A percentile compares a stretch with the other conserved stretches of the same genome.
Conservation (phyloP, 768 basidiomycete genomes). For the Terana coerulea region DNA sequence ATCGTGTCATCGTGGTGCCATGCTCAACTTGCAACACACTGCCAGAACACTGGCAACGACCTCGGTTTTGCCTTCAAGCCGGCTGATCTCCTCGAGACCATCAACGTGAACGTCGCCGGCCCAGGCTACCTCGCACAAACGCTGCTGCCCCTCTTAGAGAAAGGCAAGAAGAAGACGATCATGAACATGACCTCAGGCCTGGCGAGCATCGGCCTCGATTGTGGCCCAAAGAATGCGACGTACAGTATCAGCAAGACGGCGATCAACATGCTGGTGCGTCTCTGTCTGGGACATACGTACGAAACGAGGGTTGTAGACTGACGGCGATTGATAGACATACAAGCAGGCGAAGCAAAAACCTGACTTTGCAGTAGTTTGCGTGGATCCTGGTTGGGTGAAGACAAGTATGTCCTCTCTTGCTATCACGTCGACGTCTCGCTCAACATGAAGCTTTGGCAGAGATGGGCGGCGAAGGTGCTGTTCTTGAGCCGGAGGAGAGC, state of each 20-base stretch:
- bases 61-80: constrained; percentile 24
- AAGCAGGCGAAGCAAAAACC: constrained; percentile 34
- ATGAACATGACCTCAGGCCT: constrained; percentile 32
- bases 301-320: background rate
- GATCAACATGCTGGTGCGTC: constrained; percentile 37
- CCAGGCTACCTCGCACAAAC: constrained; percentile 32
- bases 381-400: constrained; percentile 39
- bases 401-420: constrained; percentile 23
- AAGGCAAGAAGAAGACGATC: constrained; percentile 29
- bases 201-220: constrained; percentile 30
- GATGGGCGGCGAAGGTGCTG: constrained; percentile 31
- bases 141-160: constrained; percentile 33
- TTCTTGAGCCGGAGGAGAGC: constrained; percentile 28
- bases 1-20: background rate
- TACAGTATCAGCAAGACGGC: constrained; percentile 37
- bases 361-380: constrained; percentile 28
- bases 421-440: background rate
- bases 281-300: background rate
- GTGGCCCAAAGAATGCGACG: constrained; percentile 24
- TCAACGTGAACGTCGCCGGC: constrained; percentile 32
- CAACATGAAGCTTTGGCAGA: constrained; percentile 16
- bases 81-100: constrained; percentile 19
- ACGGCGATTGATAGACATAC: constrained; percentile 26
- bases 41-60: constrained; percentile 23
- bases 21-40: background rate